Conservation (phyloP, 1,139 yeast genomes). For the Suhomyces terraborum region DNA sequence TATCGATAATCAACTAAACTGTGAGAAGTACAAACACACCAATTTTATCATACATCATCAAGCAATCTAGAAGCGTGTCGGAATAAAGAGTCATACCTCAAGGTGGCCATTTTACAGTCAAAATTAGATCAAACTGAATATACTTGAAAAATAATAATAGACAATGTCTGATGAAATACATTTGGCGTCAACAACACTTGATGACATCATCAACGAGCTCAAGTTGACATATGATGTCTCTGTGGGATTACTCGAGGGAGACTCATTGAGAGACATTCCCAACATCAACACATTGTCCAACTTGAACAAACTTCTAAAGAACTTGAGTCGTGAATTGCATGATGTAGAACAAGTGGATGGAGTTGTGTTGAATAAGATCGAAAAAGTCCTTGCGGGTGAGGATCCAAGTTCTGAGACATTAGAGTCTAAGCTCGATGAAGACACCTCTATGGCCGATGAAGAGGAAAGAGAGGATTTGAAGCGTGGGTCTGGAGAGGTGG, state of each 20-base stretch:
- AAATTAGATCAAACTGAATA: background rate
- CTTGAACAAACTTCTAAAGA: slow-evolving; percentile 49
- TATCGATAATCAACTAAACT: background rate
- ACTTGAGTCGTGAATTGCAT: slow-evolving; percentile 51
- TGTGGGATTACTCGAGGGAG: slow-evolving; percentile 63
- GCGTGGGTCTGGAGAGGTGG: slow-evolving; percentile 5
- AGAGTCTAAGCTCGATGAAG: slow-evolving; percentile 17
- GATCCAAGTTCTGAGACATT: slow-evolving; percentile 16
- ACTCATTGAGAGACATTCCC: slow-evolving; percentile 51
- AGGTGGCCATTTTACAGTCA: no score
- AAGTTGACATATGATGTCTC: slow-evolving; percentile 59
- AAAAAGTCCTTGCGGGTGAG: slow-evolving; percentile 16
- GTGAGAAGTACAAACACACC: background rate
- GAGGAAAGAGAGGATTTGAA: slow-evolving; percentile 12
- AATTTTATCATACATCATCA: background rate
- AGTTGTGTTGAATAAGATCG: slow-evolving; percentile 32
- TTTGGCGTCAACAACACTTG: slow-evolving; percentile 46
- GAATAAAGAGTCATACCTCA: no score
- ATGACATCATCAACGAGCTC: slow-evolving; percentile 54
- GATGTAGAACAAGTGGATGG: slow-evolving; percentile 50
- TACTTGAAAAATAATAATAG: background rate
- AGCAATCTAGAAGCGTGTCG: no score
- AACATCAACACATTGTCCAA: slow-evolving; percentile 45
- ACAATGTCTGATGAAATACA: slow-evolving; percentile 10
- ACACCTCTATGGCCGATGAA: slow-evolving; percentile 15